These are phyloP conservation scores for Rhizophora mangle DNA, from an alignment of 345 rosid species.

Conservation along the genomic window DNA sequence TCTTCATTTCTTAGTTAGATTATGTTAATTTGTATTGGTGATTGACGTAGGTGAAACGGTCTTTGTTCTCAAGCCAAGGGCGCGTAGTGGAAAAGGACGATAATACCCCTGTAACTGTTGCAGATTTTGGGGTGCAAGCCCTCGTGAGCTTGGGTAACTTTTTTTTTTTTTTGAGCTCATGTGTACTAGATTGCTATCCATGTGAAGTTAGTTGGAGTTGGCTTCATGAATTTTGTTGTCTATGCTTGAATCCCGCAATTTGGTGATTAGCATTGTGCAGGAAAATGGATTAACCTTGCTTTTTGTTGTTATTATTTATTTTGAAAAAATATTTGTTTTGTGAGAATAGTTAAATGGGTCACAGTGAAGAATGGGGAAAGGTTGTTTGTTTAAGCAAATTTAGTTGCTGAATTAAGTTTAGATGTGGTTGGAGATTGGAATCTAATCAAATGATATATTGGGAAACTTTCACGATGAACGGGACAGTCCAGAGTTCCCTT, in stretches of 20 bases:
- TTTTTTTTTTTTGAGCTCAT: no score
- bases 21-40: neutral
- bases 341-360: no score
- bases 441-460: no score
- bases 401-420: no score
- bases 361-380: no score
- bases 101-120: slow-evolving; percentile 77
- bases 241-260: neutral
- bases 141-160: slow-evolving; percentile 67
- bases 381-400: no score
- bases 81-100: slow-evolving; percentile 71
- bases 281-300: neutral
- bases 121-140: slow-evolving; percentile 95
- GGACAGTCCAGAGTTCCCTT: no score
- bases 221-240: neutral
- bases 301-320: neutral
- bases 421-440: no score
- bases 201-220: neutral
- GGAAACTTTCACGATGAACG: no score
- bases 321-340: neutral
- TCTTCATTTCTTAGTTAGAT: neutral
- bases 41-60: slow-evolving; percentile 42
- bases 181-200: neutral
- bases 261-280: neutral
- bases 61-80: slow-evolving; percentile 42